Percentiles rank a stretch among this genome's conserved stretches.
Evolutionary conservation across 805 yeast species (phyloP).

Genomic region (Priceomyces haplophilus): DNA sequence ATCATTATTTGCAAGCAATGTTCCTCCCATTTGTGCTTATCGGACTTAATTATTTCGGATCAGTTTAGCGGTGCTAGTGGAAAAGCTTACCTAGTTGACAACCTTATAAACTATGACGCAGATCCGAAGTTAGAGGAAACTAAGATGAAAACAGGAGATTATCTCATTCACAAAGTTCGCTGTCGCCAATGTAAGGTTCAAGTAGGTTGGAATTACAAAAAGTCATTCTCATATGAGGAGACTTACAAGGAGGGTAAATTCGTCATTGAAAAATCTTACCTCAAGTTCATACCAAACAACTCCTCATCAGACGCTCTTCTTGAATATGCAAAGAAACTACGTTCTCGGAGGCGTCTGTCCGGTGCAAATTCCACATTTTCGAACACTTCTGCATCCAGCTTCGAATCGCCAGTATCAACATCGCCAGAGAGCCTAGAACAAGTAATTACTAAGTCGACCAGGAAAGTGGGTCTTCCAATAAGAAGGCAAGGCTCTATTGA

Average conservation of each 20-base stretch:
- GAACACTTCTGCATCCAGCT: conserved; percentile 5
- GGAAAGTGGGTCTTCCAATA: not conserved
- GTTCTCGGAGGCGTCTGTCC: conserved; percentile 12
- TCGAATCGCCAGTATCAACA: conserved; percentile 3
- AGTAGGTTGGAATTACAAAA: conserved; percentile 43
- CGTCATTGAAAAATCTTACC: conserved; percentile 39
- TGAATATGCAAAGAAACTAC: conserved; percentile 28
- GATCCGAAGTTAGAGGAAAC: conserved; percentile 29
- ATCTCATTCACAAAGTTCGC: conserved; percentile 32
- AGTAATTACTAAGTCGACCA: conserved; percentile 5
- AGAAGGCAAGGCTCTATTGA: conserved; percentile 8
- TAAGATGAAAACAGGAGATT: conserved; percentile 39
- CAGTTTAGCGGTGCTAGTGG: conserved; percentile 40
- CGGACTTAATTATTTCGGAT: conserved; percentile 34
- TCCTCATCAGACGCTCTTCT: conserved; percentile 30
- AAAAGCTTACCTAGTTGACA: conserved; percentile 40
- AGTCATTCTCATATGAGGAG: conserved; percentile 33
- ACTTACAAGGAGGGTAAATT: conserved; percentile 43
- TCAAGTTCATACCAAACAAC: conserved; percentile 34
- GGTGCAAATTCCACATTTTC: conserved; percentile 8
- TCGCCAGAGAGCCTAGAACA: conserved; percentile 14
- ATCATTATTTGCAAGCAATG: conserved; percentile 41
- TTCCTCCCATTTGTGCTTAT: conserved; percentile 39
- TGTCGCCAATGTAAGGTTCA: conserved; percentile 38
- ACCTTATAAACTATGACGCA: conserved; percentile 31